phyloP scores from a whole-genome alignment of 208 protist genomes.

The Acanthamoeba triangularis region DNA sequence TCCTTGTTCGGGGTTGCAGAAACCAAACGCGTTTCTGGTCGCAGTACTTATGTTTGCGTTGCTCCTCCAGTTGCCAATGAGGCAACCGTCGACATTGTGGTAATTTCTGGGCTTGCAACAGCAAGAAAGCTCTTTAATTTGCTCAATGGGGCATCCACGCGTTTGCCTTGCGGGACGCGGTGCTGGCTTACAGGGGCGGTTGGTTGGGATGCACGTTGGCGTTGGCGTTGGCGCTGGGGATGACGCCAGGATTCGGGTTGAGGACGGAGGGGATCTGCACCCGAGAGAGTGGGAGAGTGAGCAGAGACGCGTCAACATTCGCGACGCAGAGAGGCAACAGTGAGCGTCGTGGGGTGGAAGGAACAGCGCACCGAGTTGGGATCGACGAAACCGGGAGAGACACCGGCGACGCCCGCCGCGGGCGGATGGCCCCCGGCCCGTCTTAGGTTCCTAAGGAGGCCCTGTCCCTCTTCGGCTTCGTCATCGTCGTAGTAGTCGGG shows the following conservation, averaged over 20 bases:
- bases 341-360: background rate
- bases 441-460: background rate
- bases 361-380: background rate
- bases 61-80: no score
- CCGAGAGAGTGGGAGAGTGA: no score
- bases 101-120: no score
- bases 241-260: background rate
- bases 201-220: background rate
- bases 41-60: no score
- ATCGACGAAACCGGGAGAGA: background rate
- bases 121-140: no score
- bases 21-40: no score
- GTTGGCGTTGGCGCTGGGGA: background rate
- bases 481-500: background rate
- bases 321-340: background rate
- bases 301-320: background rate
- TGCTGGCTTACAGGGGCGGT: background rate
- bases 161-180: no score
- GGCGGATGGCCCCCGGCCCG: background rate
- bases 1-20: background rate
- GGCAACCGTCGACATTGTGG: no score
- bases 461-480: background rate
- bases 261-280: constrained; percentile 13
- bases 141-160: no score
- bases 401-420: no score